Conservation (phyloP, 495 filamentous ascomycete species). For the Trichoderma virens region DNA sequence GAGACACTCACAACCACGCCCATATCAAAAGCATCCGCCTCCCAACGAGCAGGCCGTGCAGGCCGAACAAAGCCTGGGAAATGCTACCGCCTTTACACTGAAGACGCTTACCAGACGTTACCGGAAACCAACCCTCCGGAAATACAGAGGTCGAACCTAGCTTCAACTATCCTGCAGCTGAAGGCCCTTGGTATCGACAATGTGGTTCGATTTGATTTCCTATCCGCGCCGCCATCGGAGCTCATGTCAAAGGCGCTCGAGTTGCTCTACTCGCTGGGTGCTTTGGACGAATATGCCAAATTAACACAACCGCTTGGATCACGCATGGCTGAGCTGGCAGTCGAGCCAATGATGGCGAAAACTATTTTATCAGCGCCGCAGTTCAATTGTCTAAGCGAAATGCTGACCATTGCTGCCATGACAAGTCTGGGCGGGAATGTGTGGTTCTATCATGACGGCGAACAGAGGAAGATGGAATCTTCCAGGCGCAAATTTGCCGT, state of each 20-base stretch:
- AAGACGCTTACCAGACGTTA: constrained; percentile 62
- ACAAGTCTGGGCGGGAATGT: constrained; percentile 73
- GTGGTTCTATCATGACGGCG: constrained; percentile 72
- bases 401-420: constrained; percentile 92
- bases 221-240: constrained; percentile 82
- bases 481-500: constrained; percentile 77
- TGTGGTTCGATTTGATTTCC: constrained; percentile 80
- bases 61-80: constrained; percentile 90
- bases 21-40: constrained; percentile 87
- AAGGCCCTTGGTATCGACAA: constrained; percentile 97
- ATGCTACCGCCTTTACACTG: constrained; percentile 89
- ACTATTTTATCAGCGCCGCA: constrained; percentile 69
- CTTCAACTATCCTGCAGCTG: constrained; percentile 83
- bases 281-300: constrained; percentile 83
- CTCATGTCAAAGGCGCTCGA: constrained; percentile 84
- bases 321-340: constrained; percentile 89
- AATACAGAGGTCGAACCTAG: constrained; percentile 88
- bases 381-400: constrained; percentile 76
- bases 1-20: constrained; percentile 82
- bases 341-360: constrained; percentile 96
- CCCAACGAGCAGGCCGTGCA: constrained; percentile 85
- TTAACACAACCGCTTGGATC: constrained; percentile 80
- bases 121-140: constrained; percentile 75
- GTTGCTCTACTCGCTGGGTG: constrained; percentile 80
- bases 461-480: constrained; percentile 64